These are phyloP conservation scores for Pseudogymnoascus destructans DNA, from an alignment of 2,329 filamentous ascomycete genomes.

Conservation along the genomic window DNA sequence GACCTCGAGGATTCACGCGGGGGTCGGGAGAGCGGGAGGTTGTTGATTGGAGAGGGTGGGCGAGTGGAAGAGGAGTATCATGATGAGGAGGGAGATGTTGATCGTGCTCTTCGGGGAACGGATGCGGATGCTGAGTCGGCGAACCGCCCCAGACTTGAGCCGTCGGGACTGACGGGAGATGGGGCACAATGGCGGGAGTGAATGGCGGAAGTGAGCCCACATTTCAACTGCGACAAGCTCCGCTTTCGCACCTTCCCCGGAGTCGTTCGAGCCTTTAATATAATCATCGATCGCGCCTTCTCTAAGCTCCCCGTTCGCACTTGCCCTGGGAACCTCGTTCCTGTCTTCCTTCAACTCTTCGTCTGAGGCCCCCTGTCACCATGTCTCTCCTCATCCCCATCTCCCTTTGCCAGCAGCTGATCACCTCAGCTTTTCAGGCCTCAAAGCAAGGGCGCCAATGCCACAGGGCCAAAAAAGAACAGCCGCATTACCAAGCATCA, in stretches of 20 bases:
- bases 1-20: slow-evolving; percentile 12
- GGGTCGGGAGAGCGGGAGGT: slow-evolving; percentile 17
- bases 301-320: background rate
- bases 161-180: slow-evolving; percentile 16
- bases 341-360: background rate
- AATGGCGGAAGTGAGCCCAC: background rate
- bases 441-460: background rate
- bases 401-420: background rate
- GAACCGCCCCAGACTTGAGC: slow-evolving; percentile 19
- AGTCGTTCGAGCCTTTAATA: background rate
- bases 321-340: background rate
- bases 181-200: slow-evolving; percentile 19
- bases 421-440: background rate
- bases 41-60: slow-evolving; percentile 20
- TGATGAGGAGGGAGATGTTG: slow-evolving; percentile 16
- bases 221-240: background rate
- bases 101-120: slow-evolving; percentile 15
- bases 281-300: background rate
- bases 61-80: slow-evolving; percentile 2
- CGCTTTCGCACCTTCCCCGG: background rate
- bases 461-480: background rate
- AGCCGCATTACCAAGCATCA: background rate
- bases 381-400: background rate
- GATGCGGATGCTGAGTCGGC: slow-evolving; percentile 7
- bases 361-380: background rate